These are phyloP conservation scores for Mortierella sp. DNA, from an alignment of 371 early-diverging fungal genomes.

Conservation along the genomic window DNA sequence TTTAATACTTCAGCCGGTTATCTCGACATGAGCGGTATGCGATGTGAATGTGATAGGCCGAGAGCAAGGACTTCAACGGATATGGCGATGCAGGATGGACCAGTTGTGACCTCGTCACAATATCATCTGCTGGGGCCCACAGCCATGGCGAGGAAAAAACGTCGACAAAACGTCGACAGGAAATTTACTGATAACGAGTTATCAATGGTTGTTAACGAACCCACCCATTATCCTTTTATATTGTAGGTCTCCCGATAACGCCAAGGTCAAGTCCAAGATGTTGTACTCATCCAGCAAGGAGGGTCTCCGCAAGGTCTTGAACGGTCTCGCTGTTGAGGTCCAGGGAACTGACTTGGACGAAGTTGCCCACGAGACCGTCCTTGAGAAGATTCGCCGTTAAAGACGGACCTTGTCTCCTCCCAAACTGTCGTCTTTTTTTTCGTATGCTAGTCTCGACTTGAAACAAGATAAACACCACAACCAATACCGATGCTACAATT, in stretches of 20 bases:
- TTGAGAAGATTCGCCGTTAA: slow-evolving; percentile 78
- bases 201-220: too few relatives aligned
- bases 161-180: not conserved
- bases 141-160: too few relatives aligned
- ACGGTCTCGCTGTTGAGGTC: slow-evolving; percentile 84
- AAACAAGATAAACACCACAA: slow-evolving; percentile 4
- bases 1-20: not conserved
- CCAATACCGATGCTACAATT: slow-evolving; percentile 12
- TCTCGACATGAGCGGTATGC: not conserved
- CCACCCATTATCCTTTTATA: too few relatives aligned
- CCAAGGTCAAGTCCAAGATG: slow-evolving; percentile 91
- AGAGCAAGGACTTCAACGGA: not conserved
- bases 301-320: slow-evolving; percentile 81
- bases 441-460: not conserved
- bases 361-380: slow-evolving; percentile 79
- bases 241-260: slow-evolving; percentile 85
- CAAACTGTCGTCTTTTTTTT: not conserved
- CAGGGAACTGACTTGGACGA: slow-evolving; percentile 89
- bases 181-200: not conserved
- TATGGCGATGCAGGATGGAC: not conserved
- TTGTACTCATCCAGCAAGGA: slow-evolving; percentile 93
- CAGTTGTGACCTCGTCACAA: not conserved
- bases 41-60: not conserved
- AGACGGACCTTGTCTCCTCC: not conserved
- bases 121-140: not conserved